Conservation (phyloP, 805 yeast genomes). For the Lipomyces sp. region DNA sequence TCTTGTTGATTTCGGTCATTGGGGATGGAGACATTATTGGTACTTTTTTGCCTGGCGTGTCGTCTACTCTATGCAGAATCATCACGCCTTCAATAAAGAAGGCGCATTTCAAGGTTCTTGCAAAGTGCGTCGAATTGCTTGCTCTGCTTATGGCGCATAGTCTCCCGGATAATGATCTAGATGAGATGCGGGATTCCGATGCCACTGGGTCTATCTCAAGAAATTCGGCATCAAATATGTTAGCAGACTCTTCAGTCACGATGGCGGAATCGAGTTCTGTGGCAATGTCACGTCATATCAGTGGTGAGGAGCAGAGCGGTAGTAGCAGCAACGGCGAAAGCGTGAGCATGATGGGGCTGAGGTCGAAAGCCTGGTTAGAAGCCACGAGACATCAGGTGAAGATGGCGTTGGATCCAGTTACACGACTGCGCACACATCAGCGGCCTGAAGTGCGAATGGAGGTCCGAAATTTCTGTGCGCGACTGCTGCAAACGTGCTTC, state of each 20-base stretch:
- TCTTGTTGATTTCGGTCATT: constrained; percentile 41
- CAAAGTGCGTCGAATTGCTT: constrained; percentile 34
- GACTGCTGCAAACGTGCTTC: constrained; percentile 46
- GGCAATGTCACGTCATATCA: constrained; percentile 37
- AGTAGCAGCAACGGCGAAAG: neutral
- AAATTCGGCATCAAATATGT: neutral
- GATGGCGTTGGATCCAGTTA: constrained; percentile 51
- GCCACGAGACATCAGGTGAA: constrained; percentile 58
- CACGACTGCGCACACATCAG: constrained; percentile 42
- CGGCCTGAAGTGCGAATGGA: constrained; percentile 47
- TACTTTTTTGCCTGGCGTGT: constrained; percentile 44
- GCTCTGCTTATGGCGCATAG: constrained; percentile 12
- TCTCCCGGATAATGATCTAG: constrained; percentile 16
- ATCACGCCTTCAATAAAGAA: constrained; percentile 38
- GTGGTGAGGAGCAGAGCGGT: neutral
- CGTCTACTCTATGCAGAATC: constrained; percentile 42
- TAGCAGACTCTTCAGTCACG: neutral
- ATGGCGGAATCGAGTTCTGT: constrained; percentile 12
- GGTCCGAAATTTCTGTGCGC: constrained; percentile 44
- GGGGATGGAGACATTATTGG: constrained; percentile 42
- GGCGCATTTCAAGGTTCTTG: constrained; percentile 37
- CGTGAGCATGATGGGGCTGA: constrained; percentile 25
- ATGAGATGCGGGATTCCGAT: neutral
- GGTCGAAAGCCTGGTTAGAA: constrained; percentile 60
- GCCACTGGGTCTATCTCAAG: constrained; percentile 1